Base-by-base conservation (phyloP, 805 yeast genomes). In the Metschnikowia amazonensis region DNA sequence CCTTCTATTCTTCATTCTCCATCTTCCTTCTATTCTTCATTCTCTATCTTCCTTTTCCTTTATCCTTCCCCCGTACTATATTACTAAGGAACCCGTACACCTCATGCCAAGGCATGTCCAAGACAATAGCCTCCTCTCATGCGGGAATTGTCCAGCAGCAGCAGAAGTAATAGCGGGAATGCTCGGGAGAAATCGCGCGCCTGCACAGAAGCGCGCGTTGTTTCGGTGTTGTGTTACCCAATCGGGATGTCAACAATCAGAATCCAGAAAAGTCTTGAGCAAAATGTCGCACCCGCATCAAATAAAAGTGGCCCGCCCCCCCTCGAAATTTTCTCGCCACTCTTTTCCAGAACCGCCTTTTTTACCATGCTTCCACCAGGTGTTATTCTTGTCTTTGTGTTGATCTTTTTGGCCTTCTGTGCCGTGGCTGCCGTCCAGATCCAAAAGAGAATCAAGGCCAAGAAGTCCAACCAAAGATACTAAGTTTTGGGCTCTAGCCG, bases 311-410 rank as follows among this genome's bases (percentile, higher is more conserved):
- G 35, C 34, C 28, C 43, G 23, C 40, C 33, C 37, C 34, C 49
- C 34, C 46, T 32, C 21, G 13, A 25, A 2, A 1, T 37, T 42
- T 48, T 47, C 36, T 32, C 28, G 42, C 44, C n/a, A 32, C 39
- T 37, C 39, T 33, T 35, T 37, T 24, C 41, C 36, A 30, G 33
- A 48, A 39, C 31, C 35, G 34, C 44, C 36, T 16, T n/a, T 17
- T 45, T 53, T 49, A 60, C 60, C 63, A 81, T 80, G 84, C 74
- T 82, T 63, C 86, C 88, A 67, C 74, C 82, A 53, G 88, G 88
- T 70, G 87, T 82, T 72, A 82, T 82, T 66, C 74, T 82, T 65
- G 88, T 82, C 56, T 81, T 82, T 70, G 70, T 67, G 54, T 73
- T 79, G 62, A 53, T 79, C 51, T 77, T 77, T 69, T 76, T 76